These are phyloP conservation scores for Hirsutella thompsonii DNA, from an alignment of 2,329 filamentous ascomycete species.

Conservation along the genomic window DNA sequence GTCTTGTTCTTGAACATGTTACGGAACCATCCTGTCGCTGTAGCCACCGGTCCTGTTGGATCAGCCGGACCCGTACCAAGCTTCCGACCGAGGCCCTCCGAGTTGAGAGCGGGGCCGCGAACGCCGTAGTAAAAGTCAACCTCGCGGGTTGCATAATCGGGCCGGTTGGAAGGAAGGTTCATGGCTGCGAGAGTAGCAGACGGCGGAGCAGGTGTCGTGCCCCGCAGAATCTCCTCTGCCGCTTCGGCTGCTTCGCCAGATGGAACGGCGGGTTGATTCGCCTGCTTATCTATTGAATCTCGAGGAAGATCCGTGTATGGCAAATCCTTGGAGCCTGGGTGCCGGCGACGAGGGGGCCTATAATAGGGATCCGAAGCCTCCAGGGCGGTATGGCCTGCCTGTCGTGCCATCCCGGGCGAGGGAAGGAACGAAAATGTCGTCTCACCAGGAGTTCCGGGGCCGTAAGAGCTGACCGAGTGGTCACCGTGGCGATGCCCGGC, in stretches of 20 bases:
- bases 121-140: constrained; percentile 96
- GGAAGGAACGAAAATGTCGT: constrained; percentile 59
- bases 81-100: constrained; percentile 68
- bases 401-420: constrained; percentile 38
- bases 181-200: constrained; percentile 13
- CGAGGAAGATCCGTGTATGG: constrained; percentile 17
- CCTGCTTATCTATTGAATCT: constrained; percentile 22
- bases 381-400: constrained; percentile 30
- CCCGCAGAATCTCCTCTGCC: constrained; percentile 27
- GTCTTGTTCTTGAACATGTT: constrained; percentile 68
- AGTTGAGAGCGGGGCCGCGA: constrained; percentile 74
- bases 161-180: constrained; percentile 40
- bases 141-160: constrained; percentile 87
- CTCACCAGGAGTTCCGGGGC: constrained; percentile 61
- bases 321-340: constrained; percentile 40
- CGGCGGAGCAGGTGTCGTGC: constrained; percentile 30
- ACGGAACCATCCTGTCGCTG: constrained; percentile 81
- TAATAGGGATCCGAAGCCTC: constrained; percentile 71
- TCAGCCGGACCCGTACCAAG: constrained; percentile 90
- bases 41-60: constrained; percentile 81
- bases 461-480: constrained; percentile 47
- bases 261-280: constrained; percentile 20
- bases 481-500: constrained; percentile 34
- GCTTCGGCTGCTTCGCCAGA: constrained; percentile 25
- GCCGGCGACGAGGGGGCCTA: constrained; percentile 63